Percentiles rank a stretch among this genome's conserved stretches.
Evolutionary conservation across 2,329 filamentous ascomycete species (phyloP).

Genomic region (Escovopsis sp.): DNA sequence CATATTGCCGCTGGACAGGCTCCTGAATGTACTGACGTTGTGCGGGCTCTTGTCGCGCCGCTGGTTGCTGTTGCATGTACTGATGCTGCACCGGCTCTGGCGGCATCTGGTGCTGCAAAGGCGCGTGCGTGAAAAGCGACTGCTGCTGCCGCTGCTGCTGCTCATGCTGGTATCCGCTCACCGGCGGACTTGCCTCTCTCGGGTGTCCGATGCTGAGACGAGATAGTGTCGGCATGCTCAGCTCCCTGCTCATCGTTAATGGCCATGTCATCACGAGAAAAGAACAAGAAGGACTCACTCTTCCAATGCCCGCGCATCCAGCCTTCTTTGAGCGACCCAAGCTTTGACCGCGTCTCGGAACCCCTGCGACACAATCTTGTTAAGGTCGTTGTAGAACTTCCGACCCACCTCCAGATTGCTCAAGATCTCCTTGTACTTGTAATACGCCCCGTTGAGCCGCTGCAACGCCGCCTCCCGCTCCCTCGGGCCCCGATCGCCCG

Average conservation of each 20-base stretch:
- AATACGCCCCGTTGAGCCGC: slow-evolving; percentile 76
- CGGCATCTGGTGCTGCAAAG: slow-evolving; percentile 23
- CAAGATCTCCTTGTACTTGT: slow-evolving; percentile 93
- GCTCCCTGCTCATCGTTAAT: slow-evolving; percentile 23
- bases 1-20: not conserved
- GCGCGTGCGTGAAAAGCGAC: too few species aligned
- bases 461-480: slow-evolving; percentile 82
- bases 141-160: too few species aligned
- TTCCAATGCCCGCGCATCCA: slow-evolving; percentile 68
- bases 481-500: slow-evolving; percentile 43
- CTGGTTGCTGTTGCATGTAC: slow-evolving; percentile 29
- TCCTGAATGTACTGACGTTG: too few species aligned
- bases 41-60: not conserved
- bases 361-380: slow-evolving; percentile 62
- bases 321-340: slow-evolving; percentile 68
- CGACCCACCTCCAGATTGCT: slow-evolving; percentile 80
- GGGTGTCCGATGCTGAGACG: slow-evolving; percentile 25
- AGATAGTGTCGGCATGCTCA: slow-evolving; percentile 36
- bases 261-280: slow-evolving; percentile 2
- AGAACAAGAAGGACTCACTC: slow-evolving; percentile 34
- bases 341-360: slow-evolving; percentile 67
- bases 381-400: slow-evolving; percentile 95
- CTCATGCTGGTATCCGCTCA: too few species aligned
- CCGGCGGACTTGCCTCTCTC: slow-evolving; percentile 13
- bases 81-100: slow-evolving; percentile 10